Percentiles rank a stretch among this genome's conserved stretches.
phyloP scores from a whole-genome alignment of 306 rosid species.

The Cucumis hystrix region DNA sequence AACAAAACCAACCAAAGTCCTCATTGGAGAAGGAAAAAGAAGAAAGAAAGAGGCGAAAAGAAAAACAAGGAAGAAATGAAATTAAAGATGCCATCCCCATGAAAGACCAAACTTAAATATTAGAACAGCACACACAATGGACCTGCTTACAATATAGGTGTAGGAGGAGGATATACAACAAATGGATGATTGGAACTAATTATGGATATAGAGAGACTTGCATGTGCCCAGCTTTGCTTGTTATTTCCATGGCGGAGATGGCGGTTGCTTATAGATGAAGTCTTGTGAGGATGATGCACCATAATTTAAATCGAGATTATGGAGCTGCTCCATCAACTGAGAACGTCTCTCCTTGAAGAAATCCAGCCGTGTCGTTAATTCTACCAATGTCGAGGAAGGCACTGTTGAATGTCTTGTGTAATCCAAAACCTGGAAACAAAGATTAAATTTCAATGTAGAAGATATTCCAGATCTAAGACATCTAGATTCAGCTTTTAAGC shows the following conservation, averaged over 20 bases:
- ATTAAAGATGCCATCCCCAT: not conserved
- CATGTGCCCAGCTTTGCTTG: not conserved
- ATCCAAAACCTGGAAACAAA: conserved; percentile 45
- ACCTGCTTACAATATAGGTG: not conserved
- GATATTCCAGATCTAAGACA: not conserved
- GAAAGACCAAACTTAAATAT: conserved; percentile 3
- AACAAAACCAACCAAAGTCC: conserved; percentile 6
- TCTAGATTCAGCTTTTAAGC: conserved; percentile 1
- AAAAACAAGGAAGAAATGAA: not conserved
- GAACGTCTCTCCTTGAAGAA: conserved; percentile 99
- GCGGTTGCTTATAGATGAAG: conserved; percentile 61
- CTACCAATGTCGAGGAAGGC: conserved; percentile 86
- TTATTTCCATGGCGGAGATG: conserved; percentile 80
- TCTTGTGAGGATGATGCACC: conserved; percentile 68
- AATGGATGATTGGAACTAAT: not conserved
- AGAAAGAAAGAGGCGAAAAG: not conserved
- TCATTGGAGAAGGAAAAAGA: not conserved
- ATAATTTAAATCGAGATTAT: conserved; percentile 87
- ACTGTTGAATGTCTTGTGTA: conserved; percentile 59
- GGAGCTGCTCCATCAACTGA: conserved; percentile 96
- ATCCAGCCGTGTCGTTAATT: conserved; percentile 89
- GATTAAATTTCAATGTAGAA: not conserved
- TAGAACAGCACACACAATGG: not conserved
- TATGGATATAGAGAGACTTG: conserved; percentile 1
- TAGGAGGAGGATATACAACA: conserved; percentile 7